Conservation (phyloP, 1,284 basidiomycete species). For the Tilletia setariae region DNA sequence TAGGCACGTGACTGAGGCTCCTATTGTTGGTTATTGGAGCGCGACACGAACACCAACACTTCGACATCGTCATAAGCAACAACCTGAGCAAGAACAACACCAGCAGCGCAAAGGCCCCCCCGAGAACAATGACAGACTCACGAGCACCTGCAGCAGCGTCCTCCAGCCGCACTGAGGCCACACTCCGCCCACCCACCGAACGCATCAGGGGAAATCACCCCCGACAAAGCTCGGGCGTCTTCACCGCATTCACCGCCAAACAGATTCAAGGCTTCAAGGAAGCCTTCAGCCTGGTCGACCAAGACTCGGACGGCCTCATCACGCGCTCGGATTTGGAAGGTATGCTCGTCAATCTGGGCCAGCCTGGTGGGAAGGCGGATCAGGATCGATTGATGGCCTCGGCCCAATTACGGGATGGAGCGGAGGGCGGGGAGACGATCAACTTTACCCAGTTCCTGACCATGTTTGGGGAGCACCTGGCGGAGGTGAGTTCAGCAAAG, state of each 20-base stretch:
- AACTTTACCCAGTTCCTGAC: slow-evolving; percentile 52
- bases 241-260: slow-evolving; percentile 45
- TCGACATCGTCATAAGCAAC: neutral
- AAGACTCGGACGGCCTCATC: slow-evolving; percentile 54
- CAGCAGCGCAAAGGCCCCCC: neutral
- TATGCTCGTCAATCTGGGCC: slow-evolving; percentile 50
- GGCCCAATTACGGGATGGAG: slow-evolving; percentile 13
- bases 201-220: slow-evolving; percentile 28
- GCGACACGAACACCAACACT: neutral
- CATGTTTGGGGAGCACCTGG: slow-evolving; percentile 48
- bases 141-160: slow-evolving; percentile 12
- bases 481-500: slow-evolving; percentile 26
- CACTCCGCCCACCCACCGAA: neutral
- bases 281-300: slow-evolving; percentile 55
- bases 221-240: slow-evolving; percentile 43
- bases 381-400: slow-evolving; percentile 2
- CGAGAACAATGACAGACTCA: neutral
- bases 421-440: slow-evolving; percentile 19
- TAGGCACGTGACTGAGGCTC: neutral
- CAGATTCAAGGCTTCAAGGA: slow-evolving; percentile 57
- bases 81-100: neutral
- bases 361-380: slow-evolving; percentile 16
- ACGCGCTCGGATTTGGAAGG: slow-evolving; percentile 44
- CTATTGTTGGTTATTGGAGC: neutral
- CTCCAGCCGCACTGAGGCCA: slow-evolving; percentile 6